Base-by-base conservation (phyloP, 371 early-diverging fungal genomes). In the Chytridiales sp. region DNA sequence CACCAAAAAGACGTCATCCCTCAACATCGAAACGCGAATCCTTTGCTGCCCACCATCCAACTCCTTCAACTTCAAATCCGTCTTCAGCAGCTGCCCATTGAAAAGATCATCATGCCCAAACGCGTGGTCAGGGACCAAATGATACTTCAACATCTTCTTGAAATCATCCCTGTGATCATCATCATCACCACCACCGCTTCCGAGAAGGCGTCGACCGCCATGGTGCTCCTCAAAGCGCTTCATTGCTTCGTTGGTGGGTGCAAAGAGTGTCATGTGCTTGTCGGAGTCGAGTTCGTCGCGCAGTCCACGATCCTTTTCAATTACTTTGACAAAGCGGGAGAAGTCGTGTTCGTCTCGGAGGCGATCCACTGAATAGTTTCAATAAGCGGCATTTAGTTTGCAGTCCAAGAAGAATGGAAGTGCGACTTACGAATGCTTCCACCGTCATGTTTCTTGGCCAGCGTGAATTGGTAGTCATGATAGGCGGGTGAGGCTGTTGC, bases 241-340 rank as follows among this genome's bases (percentile, higher is more conserved):
- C 29, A 58, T 26, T 9, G 52, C 63, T n/a, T 63, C 36, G 41
- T 64, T 64, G 48, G 52, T 58, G 15, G 64, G 64, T 15, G 47
- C 64, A 30, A 64, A 64, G 31, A 64, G 35, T 8, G 59, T 64
- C 50, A 48, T 41, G 39, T 35, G 17, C 29, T 51, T 29, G 19
- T 34, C 30, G 17, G 47, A 8, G 21, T 52, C 66, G 56, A 70
- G 58, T 36, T 70, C 70, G 47, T 70, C 70, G 21, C 64, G 62
- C 22, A 70, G 64, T 29, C 70, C 70, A 22, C 48, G 38, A 27
- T 63, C 70, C 22, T 44, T 26, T 24, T 59, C 52, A 19, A 70
- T 29, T 26, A 42, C 46, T 26, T 70, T 64, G 58, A 63, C 66
- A 35, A 70, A 66, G 22, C 46, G 35, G 17, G 46, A 29, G 51